Evolutionary conservation across 345 rosid species (phyloP), one percentile per base, ranked within the genome.

Genomic region (Camelina sativa): DNA sequence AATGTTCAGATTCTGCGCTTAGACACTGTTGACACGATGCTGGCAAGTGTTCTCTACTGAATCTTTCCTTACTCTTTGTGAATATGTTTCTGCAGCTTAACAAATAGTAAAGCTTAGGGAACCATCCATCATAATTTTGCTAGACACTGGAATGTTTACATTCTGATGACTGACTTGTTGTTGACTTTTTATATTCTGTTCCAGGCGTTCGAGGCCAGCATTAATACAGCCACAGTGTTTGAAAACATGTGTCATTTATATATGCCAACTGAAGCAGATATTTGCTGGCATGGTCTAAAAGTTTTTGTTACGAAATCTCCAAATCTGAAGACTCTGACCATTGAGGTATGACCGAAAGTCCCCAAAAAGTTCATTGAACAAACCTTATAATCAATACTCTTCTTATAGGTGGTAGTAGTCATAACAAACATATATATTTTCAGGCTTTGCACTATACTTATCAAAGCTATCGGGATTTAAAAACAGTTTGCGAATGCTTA

Each of bases 261-360:
- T 1, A 50, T 62, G 13, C 13, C 7, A 11, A 5, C 34, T 54
- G 4, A 52, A 10, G 0, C 3, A 10, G 8, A 1, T 54, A 0
- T 23, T 12, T 62, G 67, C 1, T 62, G 67, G 37, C 0, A 1
- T 7, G 0, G 4, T 43, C 19, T 62, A 8, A 8, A 37, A 37
- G 8, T 7, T 35, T 35, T 62, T 32, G 7, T 41, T 4, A 0
- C 23, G 4, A 62, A 5, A 2, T 62, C 52, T 62, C 52, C 67
- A 43, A 62, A 62, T 62, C 67, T 62, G 2, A 43, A 62, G 52
- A 62, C 13, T 43, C 52, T 62, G 13, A 43, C 20, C 38, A 43
- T 62, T 2, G 22, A 22, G 20, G 51, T 62, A 22, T 4, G 52
- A 22, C 51, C 34, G 0, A 59, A 8, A n/a, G 30, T 28, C 30